Conservation (phyloP, 768 basidiomycete genomes). For the Boletus pseudopeckii region DNA sequence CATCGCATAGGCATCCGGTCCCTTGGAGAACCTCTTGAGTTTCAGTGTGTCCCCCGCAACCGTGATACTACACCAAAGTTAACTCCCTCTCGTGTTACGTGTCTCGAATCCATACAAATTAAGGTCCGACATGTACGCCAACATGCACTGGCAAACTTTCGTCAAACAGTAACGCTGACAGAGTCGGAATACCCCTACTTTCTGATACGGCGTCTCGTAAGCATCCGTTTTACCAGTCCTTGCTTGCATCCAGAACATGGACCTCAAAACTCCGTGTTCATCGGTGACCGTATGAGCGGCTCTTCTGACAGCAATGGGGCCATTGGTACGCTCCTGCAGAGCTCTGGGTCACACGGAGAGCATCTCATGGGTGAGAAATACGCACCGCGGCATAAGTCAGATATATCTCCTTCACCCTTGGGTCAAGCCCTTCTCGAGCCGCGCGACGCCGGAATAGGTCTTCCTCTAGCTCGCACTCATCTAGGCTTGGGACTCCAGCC, state of each 20-base stretch:
- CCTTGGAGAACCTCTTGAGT: slow-evolving; percentile 46
- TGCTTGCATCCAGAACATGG: slow-evolving; percentile 81
- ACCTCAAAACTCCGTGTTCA: slow-evolving; percentile 46
- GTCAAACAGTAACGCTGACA: slow-evolving; percentile 1
- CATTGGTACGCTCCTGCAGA: slow-evolving; percentile 57
- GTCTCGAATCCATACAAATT: slow-evolving; percentile 54
- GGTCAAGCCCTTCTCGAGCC: slow-evolving; percentile 31
- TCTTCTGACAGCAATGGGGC: slow-evolving; percentile 65
- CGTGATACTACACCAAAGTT: slow-evolving; percentile 45
- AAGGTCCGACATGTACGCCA: slow-evolving; percentile 76
- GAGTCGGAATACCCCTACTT: slow-evolving; percentile 39
- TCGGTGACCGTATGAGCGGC: slow-evolving; percentile 43
- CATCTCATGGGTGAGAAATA: slow-evolving; percentile 13
- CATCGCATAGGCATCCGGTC: slow-evolving; percentile 57
- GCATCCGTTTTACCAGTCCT: slow-evolving; percentile 50
- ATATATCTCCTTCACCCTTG: slow-evolving; percentile 32
- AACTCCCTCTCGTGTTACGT: background rate
- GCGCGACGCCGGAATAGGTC: slow-evolving; percentile 31
- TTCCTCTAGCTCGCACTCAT: slow-evolving; percentile 62
- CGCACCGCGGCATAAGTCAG: slow-evolving; percentile 28
- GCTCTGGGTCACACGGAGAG: slow-evolving; percentile 27
- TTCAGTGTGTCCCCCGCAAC: slow-evolving; percentile 53
- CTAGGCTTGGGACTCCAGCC: slow-evolving; percentile 46
- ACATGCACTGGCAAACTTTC: slow-evolving; percentile 55
- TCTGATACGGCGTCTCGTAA: slow-evolving; percentile 73